Conservation (phyloP, 2,329 filamentous ascomycete genomes). For the Magnaporthiopsis incrustans region DNA sequence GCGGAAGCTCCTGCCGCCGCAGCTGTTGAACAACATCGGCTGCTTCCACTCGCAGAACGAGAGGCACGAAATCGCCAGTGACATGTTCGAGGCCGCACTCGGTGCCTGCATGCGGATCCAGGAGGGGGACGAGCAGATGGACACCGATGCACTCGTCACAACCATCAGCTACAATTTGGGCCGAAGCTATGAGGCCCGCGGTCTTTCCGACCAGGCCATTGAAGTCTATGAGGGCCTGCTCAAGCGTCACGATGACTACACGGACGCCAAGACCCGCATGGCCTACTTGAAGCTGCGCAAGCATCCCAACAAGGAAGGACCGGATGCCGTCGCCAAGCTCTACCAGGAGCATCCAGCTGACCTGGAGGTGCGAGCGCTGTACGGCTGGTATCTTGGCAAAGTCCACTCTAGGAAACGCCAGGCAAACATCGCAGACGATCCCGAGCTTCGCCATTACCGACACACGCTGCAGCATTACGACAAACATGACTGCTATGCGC, state of each 20-base stretch:
- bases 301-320: constrained; percentile 76
- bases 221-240: constrained; percentile 83
- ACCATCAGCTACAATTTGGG: constrained; percentile 97
- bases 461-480: constrained; percentile 90
- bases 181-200: constrained; percentile 82
- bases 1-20: constrained; percentile 74
- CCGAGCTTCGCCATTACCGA: constrained; percentile 91
- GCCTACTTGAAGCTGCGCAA: constrained; percentile 83
- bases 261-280: constrained; percentile 79
- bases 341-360: constrained; percentile 79
- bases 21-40: constrained; percentile 93
- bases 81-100: constrained; percentile 87
- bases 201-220: constrained; percentile 72
- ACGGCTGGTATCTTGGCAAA: constrained; percentile 91
- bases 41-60: constrained; percentile 91
- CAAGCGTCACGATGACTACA: constrained; percentile 81
- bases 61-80: constrained; percentile 69
- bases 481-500: constrained; percentile 95
- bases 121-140: constrained; percentile 62
- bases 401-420: constrained; percentile 70
- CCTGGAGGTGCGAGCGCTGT: constrained; percentile 83
- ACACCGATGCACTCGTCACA: constrained; percentile 86
- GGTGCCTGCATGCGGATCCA: constrained; percentile 77
- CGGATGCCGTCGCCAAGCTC: constrained; percentile 75
- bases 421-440: constrained; percentile 76